These are phyloP conservation scores for Sporothrix pallida DNA, from an alignment of 2,329 filamentous ascomycete genomes.

Conservation along the genomic window DNA sequence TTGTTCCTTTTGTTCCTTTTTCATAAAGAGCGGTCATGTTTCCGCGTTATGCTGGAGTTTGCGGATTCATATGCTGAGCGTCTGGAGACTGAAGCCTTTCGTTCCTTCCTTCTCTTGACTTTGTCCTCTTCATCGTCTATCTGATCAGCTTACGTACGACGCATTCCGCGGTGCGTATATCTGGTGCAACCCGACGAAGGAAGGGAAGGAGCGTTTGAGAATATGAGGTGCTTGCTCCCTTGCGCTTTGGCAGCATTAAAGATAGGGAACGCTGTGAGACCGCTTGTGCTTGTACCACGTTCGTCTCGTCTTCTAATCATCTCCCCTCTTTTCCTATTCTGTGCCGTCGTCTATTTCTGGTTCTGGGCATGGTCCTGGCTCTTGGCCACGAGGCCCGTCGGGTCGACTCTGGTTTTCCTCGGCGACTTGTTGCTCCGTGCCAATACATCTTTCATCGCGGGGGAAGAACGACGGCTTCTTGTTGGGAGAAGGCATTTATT, in stretches of 20 bases:
- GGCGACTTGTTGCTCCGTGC: constrained; percentile 4
- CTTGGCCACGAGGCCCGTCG: background rate
- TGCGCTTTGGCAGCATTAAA: no score
- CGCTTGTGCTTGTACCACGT: no score
- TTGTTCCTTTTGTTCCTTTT: background rate
- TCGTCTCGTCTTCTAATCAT: no score
- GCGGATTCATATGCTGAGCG: background rate
- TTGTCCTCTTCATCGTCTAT: no score
- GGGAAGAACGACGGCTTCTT: background rate
- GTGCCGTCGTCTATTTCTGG: no score
- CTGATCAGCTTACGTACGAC: no score
- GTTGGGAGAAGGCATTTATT: background rate
- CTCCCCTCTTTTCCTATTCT: no score
- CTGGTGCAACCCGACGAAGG: background rate
- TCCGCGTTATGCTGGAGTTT: background rate
- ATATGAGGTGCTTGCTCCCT: no score
- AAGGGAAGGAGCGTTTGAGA: background rate
- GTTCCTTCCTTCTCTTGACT: no score
- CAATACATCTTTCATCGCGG: background rate
- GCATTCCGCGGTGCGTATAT: background rate
- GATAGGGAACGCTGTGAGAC: no score
- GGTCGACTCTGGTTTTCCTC: background rate
- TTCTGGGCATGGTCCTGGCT: no score
- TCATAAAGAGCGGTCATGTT: background rate
- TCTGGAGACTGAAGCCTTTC: background rate